Percentiles rank a stretch among this genome's conserved stretches.
Evolutionary conservation across 352 stramenopile genomes (phyloP).

Genomic region (Phytopythium litorale): DNA sequence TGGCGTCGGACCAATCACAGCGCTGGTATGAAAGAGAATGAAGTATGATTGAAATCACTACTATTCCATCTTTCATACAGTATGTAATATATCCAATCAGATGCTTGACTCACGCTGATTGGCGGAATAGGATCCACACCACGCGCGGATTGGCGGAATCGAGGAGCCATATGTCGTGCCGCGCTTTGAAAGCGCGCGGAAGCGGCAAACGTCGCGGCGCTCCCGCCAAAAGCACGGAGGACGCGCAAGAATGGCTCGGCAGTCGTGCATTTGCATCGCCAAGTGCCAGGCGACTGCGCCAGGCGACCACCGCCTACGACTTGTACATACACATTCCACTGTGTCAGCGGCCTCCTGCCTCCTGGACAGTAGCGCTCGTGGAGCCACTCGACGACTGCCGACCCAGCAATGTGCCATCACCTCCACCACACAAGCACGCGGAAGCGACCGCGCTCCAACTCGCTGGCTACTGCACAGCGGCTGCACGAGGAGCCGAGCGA

Average conservation of each 20-base stretch:
- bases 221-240: constrained; percentile 22
- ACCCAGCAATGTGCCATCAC: constrained; percentile 9
- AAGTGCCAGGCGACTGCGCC: too few species aligned
- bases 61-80: too few species aligned
- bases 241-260: too few species aligned
- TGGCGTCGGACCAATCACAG: too few species aligned
- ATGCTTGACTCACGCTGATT: too few species aligned
- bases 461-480: not conserved
- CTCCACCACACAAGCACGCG: constrained; percentile 1
- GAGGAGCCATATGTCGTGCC: not conserved
- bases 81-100: too few species aligned
- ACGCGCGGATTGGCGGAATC: constrained; percentile 32
- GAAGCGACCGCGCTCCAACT: constrained; percentile 4
- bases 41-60: too few species aligned
- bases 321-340: not conserved
- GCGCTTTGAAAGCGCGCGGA: constrained; percentile 11
- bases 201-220: constrained; percentile 3
- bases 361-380: not conserved
- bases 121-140: not conserved
- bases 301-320: not conserved
- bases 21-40: too few species aligned
- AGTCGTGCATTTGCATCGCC: too few species aligned
- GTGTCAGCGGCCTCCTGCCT: too few species aligned
- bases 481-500: not conserved
- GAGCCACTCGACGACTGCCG: not conserved